Base-by-base conservation (phyloP, 371 early-diverging fungal genomes). In the Mucor irregularis region DNA sequence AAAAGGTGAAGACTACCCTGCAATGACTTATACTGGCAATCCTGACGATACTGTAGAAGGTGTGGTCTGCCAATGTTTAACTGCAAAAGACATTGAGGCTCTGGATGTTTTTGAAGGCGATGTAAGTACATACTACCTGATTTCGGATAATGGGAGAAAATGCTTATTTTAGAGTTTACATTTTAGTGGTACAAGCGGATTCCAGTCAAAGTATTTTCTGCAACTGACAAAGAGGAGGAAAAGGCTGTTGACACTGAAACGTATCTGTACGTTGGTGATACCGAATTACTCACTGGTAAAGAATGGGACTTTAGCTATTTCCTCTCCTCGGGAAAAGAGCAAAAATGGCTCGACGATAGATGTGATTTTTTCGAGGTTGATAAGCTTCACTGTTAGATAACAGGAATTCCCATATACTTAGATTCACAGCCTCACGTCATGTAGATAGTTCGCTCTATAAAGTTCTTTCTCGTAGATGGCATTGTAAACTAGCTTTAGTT, bases 91-190 rank as follows among this genome's bases (percentile, higher is more conserved):
- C 47, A 37, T 77, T 2, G 34, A 48, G 19, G 56, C 65, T 25
- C 42, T 77, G 11, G 77, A 77, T 60, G 48, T 49, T 0, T 77
- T 67, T 63, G 77, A 77, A 58, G 77, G 77, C 35, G 64, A 69
- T 16, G 77, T 77, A 67, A 57, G 52, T 35, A 21, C 16, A 33
- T 0, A 30, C 3, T 13, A 21, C 13, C 9, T 16, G 17, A 40
- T 21, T n/a, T n/a, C n/a, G n/a, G n/a, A n/a, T n/a, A n/a, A n/a
- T n/a, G n/a, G n/a, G n/a, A n/a, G n/a, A n/a, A n/a, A n/a, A n/a
- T n/a, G n/a, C n/a, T n/a, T n/a, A n/a, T n/a, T n/a, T n/a, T n/a
- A n/a, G n/a, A 22, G 6, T 16, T 10, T 57, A 11, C 24, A 34
- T 19, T 35, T 22, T 52, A 73, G 77, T 65, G 71, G 42, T 77